A percentile compares a stretch with the other conserved stretches of the same genome.
Evolutionary conservation across 208 protist species (phyloP).

Genomic region (Entamoeba histolytica): DNA sequence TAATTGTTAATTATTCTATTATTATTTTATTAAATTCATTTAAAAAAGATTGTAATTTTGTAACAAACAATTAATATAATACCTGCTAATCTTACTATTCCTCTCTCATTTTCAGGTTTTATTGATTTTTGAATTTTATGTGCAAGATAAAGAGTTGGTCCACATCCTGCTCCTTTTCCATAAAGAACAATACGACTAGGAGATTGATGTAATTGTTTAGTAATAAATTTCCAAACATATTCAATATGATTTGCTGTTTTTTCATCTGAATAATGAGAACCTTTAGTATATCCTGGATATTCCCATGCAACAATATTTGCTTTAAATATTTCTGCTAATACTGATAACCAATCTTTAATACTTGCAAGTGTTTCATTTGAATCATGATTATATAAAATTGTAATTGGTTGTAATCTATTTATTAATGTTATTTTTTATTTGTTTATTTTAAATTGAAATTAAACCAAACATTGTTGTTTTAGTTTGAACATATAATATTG

Average conservation of each 20-base stretch:
- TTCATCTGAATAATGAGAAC: neutral
- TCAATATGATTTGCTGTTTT: neutral
- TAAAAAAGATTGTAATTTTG: neutral
- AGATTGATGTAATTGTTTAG: neutral
- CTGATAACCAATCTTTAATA: neutral
- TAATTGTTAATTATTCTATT: neutral
- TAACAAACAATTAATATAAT: neutral
- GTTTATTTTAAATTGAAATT: neutral
- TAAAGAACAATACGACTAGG: neutral
- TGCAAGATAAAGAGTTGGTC: neutral
- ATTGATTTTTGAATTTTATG: neutral
- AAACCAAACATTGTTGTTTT: neutral
- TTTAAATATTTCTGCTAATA: neutral
- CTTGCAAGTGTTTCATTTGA: neutral
- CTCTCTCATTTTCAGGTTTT: neutral
- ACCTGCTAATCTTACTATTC: neutral
- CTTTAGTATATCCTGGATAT: neutral
- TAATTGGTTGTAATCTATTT: neutral
- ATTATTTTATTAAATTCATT: neutral
- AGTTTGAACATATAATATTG: neutral
- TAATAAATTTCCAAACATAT: neutral
- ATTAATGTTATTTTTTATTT: too few species aligned
- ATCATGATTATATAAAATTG: neutral
- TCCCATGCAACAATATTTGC: neutral
- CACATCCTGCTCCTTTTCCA: neutral